Conservation (phyloP, 345 rosid genomes). For the Mallotus nudiflorus region DNA sequence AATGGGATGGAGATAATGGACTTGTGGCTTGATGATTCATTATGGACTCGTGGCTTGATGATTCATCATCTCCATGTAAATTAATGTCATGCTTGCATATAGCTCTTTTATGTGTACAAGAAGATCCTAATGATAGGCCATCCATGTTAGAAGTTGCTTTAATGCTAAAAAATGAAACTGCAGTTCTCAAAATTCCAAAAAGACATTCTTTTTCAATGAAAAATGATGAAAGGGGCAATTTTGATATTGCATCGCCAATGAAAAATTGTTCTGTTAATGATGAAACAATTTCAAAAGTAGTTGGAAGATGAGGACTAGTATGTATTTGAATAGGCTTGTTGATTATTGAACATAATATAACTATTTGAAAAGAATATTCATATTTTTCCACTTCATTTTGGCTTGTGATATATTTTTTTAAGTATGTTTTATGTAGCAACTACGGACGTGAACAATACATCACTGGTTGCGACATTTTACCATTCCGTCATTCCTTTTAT, state of each 20-base stretch:
- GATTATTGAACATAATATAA: no score
- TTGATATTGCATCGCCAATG: not conserved
- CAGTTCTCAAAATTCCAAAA: not conserved
- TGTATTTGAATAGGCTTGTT: no score
- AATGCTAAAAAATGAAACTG: not conserved
- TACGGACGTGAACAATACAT: no score
- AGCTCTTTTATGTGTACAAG: slow-evolving; percentile 16
- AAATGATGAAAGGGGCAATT: not conserved
- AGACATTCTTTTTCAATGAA: not conserved
- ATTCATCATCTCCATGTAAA: slow-evolving; percentile 9
- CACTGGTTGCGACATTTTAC: no score
- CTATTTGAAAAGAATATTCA: no score
- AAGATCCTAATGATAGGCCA: not conserved
- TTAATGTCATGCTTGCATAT: slow-evolving; percentile 25
- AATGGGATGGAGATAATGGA: slow-evolving; percentile 11
- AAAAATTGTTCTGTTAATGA: not conserved
- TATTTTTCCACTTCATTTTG: no score
- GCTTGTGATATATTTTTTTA: no score
- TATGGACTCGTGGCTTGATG: slow-evolving; percentile 22
- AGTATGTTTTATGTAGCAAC: no score
- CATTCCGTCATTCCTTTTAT: no score
- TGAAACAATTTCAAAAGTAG: not conserved
- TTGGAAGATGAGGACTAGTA: not conserved
- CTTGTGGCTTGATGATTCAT: no score
- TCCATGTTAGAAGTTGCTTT: no score